phyloP scores from a whole-genome alignment of 2,329 filamentous ascomycete species.

The Aspergillus nomiae region DNA sequence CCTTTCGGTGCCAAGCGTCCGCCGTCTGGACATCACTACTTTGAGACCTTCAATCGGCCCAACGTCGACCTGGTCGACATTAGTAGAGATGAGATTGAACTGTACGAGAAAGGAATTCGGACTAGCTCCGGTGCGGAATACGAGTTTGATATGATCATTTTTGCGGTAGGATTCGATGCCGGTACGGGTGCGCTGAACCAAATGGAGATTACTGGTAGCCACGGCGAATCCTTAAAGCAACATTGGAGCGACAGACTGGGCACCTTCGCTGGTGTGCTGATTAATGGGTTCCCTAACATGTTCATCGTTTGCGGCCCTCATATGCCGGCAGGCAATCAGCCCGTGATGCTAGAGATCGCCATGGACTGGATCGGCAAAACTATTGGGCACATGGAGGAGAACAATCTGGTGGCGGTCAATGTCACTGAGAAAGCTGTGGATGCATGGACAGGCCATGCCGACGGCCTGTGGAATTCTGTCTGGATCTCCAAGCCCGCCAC shows the following conservation, averaged over 20 bases:
- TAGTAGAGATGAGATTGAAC: conserved; percentile 27
- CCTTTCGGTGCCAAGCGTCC: conserved; percentile 21
- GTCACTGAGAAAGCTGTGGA: conserved; percentile 3
- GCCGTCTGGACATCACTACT: conserved; percentile 29
- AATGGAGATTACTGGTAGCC: conserved; percentile 31
- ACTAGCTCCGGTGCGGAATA: conserved; percentile 13
- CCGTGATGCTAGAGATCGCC: background rate
- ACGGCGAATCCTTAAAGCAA: conserved; percentile 15
- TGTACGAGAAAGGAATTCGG: conserved; percentile 29
- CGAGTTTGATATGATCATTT: conserved; percentile 30
- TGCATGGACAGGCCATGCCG: conserved; percentile 1
- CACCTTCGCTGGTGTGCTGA: conserved; percentile 54
- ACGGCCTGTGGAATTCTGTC: background rate
- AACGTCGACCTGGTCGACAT: conserved; percentile 35
- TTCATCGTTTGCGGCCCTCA: conserved; percentile 39
- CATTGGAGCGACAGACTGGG: conserved; percentile 22
- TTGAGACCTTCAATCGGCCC: conserved; percentile 27
- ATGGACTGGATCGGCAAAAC: conserved; percentile 1
- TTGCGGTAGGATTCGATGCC: conserved; percentile 45
- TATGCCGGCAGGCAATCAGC: conserved; percentile 4
- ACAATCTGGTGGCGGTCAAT: background rate
- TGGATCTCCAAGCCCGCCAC: conserved; percentile 1
- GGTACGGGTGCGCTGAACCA: conserved; percentile 37
- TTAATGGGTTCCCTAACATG: conserved; percentile 55
- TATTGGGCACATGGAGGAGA: background rate